phyloP scores from a whole-genome alignment of 768 basidiomycete genomes.

The Sarcodon sp. region DNA sequence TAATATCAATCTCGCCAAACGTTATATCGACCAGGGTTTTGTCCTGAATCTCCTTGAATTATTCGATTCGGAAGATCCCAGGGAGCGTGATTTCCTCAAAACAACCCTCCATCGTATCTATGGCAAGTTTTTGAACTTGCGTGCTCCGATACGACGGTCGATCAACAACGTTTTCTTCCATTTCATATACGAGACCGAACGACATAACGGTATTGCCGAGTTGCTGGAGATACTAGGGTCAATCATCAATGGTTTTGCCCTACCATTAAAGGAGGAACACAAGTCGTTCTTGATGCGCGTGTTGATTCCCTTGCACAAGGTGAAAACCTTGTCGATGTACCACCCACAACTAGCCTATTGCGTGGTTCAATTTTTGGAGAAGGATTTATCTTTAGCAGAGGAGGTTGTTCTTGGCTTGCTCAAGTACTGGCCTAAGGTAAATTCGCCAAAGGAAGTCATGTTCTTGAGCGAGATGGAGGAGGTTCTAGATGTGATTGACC shows the following conservation, averaged over 20 bases:
- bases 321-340: conserved; percentile 93
- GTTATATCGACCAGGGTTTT: conserved; percentile 93
- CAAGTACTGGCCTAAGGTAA: conserved; percentile 98
- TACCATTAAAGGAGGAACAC: conserved; percentile 98
- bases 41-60: conserved; percentile 94
- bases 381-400: conserved; percentile 84
- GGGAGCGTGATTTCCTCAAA: conserved; percentile 98
- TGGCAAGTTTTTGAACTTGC: conserved; percentile 97
- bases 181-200: conserved; percentile 96
- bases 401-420: conserved; percentile 95
- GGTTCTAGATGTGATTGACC: conserved; percentile 95
- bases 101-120: conserved; percentile 98
- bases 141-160: conserved; percentile 95
- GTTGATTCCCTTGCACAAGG: conserved; percentile 94
- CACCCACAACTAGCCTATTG: conserved; percentile 99
- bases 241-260: conserved; percentile 98
- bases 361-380: conserved; percentile 97
- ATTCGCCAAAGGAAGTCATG: conserved; percentile 99
- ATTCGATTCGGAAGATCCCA: conserved; percentile 97
- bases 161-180: conserved; percentile 99
- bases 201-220: conserved; percentile 98
- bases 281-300: conserved; percentile 93
- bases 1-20: conserved; percentile 95
- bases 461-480: conserved; percentile 99
- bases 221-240: conserved; percentile 96